These are phyloP conservation scores for Cyclospora cayetanensis DNA, from an alignment of 169 alveolate species.

Conservation along the genomic window DNA sequence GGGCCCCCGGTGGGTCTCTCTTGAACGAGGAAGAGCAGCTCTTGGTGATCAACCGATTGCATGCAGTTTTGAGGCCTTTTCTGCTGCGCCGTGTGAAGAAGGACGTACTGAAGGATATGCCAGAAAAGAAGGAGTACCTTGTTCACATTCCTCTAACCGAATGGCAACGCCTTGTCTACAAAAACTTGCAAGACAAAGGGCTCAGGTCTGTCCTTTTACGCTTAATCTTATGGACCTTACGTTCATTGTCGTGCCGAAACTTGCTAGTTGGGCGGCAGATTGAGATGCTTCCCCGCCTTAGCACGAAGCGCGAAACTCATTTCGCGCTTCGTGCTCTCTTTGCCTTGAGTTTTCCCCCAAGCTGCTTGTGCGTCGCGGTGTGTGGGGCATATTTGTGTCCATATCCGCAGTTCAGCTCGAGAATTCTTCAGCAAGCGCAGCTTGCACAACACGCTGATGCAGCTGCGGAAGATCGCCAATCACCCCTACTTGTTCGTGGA, in stretches of 20 bases:
- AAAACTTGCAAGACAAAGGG: constrained; percentile 24
- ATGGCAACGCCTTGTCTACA: constrained; percentile 87
- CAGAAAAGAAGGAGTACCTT: constrained; percentile 96
- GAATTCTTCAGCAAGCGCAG: neutral
- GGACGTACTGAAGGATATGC: constrained; percentile 97
- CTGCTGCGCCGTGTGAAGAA: constrained; percentile 97
- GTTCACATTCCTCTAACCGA: constrained; percentile 91
- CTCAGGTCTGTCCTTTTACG: neutral
- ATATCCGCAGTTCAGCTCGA: neutral
- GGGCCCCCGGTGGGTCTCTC: constrained; percentile 25
- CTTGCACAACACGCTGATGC: constrained; percentile 92
- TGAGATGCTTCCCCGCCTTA: too few relatives aligned
- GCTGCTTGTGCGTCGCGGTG: neutral
- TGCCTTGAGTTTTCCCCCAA: neutral
- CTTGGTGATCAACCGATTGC: constrained; percentile 91
- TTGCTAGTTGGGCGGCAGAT: neutral
- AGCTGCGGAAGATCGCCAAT: constrained; percentile 93
- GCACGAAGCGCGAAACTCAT: too few relatives aligned
- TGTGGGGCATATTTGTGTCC: neutral
- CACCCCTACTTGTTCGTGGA: constrained; percentile 94
- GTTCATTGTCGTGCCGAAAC: neutral
- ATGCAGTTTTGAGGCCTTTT: constrained; percentile 96
- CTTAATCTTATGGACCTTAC: neutral
- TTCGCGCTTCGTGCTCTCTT: neutral
- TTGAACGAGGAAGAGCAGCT: constrained; percentile 82